Conservation (phyloP, 2,329 filamentous ascomycete species). For the Alternaria gaisen region DNA sequence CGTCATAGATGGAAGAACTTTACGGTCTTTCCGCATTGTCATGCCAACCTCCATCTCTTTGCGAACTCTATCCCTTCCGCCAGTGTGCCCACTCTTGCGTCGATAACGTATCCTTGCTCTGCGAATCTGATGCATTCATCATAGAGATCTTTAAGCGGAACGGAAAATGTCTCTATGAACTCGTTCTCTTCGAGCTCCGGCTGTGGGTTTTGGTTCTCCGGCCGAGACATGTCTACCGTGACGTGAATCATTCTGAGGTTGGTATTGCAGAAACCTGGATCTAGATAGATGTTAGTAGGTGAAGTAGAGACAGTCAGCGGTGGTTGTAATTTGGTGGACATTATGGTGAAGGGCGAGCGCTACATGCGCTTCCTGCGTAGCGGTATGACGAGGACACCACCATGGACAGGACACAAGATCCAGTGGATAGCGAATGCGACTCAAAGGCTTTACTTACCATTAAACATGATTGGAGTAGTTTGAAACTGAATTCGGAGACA, state of each 20-base stretch:
- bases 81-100: conserved; percentile 78
- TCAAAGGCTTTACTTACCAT: conserved; percentile 42
- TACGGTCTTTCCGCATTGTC: not conserved
- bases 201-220: conserved; percentile 73
- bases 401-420: not conserved
- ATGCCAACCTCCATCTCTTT: conserved; percentile 57
- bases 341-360: not conserved
- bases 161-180: conserved; percentile 81
- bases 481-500: conserved; percentile 32
- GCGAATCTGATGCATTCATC: conserved; percentile 73
- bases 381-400: too few species aligned
- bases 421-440: not conserved
- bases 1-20: not conserved
- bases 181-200: conserved; percentile 80
- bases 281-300: conserved; percentile 24
- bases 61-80: conserved; percentile 81
- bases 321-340: too few species aligned
- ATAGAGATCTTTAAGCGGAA: conserved; percentile 71
- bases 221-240: conserved; percentile 71
- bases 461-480: conserved; percentile 54
- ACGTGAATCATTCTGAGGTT: conserved; percentile 73
- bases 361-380: too few species aligned
- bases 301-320: not conserved
- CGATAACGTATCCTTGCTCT: conserved; percentile 76
- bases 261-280: conserved; percentile 55